A percentile compares a stretch with the other conserved stretches of the same genome.
Evolutionary conservation across 225 moss, liverwort and hornwort species (phyloP).

Genomic region (Asterella californica): DNA sequence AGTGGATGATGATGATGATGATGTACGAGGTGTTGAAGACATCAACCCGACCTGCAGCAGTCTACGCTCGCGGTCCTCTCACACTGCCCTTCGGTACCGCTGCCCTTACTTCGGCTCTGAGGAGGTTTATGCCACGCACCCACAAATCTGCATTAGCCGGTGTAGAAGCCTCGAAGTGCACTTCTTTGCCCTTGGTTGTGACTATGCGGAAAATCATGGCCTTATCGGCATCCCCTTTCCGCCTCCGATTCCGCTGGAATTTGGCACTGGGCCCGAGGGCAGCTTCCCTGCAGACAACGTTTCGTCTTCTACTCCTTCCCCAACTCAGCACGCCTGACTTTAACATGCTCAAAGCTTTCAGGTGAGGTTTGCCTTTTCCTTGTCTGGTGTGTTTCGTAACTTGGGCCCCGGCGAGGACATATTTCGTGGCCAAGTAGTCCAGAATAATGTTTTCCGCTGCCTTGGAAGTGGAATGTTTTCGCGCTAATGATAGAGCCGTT

Average conservation of each 20-base stretch:
- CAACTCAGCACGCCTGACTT: slow-evolving; percentile 46
- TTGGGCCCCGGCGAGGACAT: slow-evolving; percentile 34
- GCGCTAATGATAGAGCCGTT: slow-evolving; percentile 42
- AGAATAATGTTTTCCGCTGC: slow-evolving; percentile 49
- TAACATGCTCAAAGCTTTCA: slow-evolving; percentile 38
- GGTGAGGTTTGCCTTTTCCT: slow-evolving; percentile 46
- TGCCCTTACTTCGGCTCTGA: slow-evolving; percentile 29
- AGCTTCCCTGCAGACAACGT: slow-evolving; percentile 42
- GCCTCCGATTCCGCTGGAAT: slow-evolving; percentile 39
- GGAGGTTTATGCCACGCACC: slow-evolving; percentile 52
- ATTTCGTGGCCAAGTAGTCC: slow-evolving; percentile 44
- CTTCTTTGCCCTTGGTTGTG: slow-evolving; percentile 41
- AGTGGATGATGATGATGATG: neutral
- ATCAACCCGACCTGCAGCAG: neutral
- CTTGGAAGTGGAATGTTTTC: slow-evolving; percentile 47
- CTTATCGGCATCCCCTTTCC: slow-evolving; percentile 38
- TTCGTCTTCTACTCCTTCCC: slow-evolving; percentile 45
- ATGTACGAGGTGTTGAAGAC: neutral
- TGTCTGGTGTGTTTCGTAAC: slow-evolving; percentile 44
- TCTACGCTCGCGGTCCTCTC: slow-evolving; percentile 20
- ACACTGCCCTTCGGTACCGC: slow-evolving; percentile 7
- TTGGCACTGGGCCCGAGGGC: slow-evolving; percentile 32
- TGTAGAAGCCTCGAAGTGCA: slow-evolving; percentile 44
- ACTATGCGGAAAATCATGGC: slow-evolving; percentile 37
- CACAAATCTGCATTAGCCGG: slow-evolving; percentile 45